These are phyloP conservation scores for Halteria grandinella DNA, from an alignment of 73 alveolate species.

Conservation along the genomic window DNA sequence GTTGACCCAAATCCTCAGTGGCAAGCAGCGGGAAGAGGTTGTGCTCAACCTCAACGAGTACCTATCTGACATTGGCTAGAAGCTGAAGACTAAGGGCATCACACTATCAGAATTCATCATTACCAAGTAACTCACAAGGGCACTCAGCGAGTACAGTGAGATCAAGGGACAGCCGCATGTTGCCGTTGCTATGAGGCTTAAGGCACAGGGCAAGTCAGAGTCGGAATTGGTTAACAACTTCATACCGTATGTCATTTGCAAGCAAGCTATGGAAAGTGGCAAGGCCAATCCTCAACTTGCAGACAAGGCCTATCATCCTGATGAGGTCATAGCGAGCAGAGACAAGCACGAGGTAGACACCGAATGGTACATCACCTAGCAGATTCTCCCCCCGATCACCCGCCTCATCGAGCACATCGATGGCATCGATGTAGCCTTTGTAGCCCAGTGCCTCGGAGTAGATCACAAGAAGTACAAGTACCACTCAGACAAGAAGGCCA, in stretches of 20 bases:
- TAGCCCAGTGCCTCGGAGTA: slow-evolving; percentile 81
- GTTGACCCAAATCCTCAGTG: slow-evolving; percentile 82
- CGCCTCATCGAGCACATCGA: slow-evolving; percentile 84
- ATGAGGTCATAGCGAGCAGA: slow-evolving; percentile 66
- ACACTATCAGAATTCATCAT: slow-evolving; percentile 79
- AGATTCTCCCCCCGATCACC: slow-evolving; percentile 84
- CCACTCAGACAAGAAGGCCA: slow-evolving; percentile 52
- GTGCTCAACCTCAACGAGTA: slow-evolving; percentile 76
- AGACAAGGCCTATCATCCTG: slow-evolving; percentile 85
- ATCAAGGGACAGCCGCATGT: slow-evolving; percentile 91
- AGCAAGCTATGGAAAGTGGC: slow-evolving; percentile 45
- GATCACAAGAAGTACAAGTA: slow-evolving; percentile 76
- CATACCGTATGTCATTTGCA: slow-evolving; percentile 93
- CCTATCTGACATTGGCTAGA: slow-evolving; percentile 77
- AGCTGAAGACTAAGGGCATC: slow-evolving; percentile 69
- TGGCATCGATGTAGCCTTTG: slow-evolving; percentile 75
- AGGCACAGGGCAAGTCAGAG: slow-evolving; percentile 80
- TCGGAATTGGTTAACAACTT: slow-evolving; percentile 74
- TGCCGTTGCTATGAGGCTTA: slow-evolving; percentile 86
- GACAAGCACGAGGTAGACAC: slow-evolving; percentile 64
- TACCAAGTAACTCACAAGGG: slow-evolving; percentile 90
- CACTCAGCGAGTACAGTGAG: slow-evolving; percentile 87
- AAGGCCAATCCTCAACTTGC: slow-evolving; percentile 66
- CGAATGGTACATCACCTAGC: slow-evolving; percentile 86
- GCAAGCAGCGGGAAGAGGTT: slow-evolving; percentile 87